phyloP scores from a whole-genome alignment of 2,329 filamentous ascomycete genomes.

The Ceratocystis harringtonii region DNA sequence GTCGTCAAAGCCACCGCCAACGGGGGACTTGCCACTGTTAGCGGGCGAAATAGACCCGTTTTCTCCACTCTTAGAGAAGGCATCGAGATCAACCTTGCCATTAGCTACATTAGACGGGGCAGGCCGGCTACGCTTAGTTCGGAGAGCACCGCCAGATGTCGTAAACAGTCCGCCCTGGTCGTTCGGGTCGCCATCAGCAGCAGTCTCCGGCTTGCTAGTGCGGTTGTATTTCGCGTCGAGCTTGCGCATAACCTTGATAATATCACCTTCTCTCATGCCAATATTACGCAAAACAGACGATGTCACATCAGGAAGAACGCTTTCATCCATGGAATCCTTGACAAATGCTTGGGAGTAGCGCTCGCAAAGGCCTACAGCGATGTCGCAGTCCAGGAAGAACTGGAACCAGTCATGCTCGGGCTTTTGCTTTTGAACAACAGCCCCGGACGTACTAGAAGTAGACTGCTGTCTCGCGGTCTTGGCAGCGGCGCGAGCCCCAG shows the following conservation, averaged over 20 bases:
- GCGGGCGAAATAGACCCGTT: constrained; percentile 18
- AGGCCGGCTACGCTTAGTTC: constrained; percentile 88
- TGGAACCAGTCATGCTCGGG: constrained; percentile 96
- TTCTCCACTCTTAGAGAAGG: constrained; percentile 49
- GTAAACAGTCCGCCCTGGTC: constrained; percentile 67
- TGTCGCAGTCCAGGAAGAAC: constrained; percentile 87
- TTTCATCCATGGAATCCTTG: constrained; percentile 91
- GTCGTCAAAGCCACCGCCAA: constrained; percentile 63
- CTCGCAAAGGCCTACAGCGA: constrained; percentile 85
- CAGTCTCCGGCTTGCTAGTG: constrained; percentile 37
- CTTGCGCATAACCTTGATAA: constrained; percentile 83
- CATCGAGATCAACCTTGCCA: constrained; percentile 76
- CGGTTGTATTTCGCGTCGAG: constrained; percentile 70
- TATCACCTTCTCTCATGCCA: constrained; percentile 91
- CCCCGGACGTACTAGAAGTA: constrained; percentile 34
- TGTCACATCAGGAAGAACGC: constrained; percentile 78
- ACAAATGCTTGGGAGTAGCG: constrained; percentile 81
- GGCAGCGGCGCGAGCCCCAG: constrained; percentile 15
- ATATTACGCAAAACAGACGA: constrained; percentile 68
- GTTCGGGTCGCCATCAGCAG: constrained; percentile 41
- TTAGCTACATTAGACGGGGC: constrained; percentile 73
- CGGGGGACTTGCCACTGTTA: constrained; percentile 20
- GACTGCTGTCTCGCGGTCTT: constrained; percentile 36
- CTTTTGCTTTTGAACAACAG: constrained; percentile 43
- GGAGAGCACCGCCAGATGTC: constrained; percentile 74